phyloP scores from a whole-genome alignment of 148 eudicot species.

The Camellia sinensis region DNA sequence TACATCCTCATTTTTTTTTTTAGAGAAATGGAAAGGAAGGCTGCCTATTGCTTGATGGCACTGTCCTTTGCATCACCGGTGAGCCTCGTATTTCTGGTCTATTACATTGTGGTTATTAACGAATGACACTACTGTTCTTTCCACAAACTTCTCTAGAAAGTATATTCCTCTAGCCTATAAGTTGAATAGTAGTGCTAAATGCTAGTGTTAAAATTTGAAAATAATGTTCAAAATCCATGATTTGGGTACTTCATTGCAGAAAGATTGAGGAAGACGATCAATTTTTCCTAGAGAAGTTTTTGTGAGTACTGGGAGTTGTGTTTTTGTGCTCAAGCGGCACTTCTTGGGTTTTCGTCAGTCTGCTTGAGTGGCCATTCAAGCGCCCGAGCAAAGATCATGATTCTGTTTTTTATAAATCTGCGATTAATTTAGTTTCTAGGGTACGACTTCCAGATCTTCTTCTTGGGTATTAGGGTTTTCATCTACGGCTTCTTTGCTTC shows the following conservation, averaged over 20 bases:
- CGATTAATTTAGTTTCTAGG: no score
- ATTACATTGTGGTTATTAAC: not conserved
- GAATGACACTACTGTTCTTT: not conserved
- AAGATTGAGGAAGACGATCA: not conserved
- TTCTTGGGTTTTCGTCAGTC: no score
- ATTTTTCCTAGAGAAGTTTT: no score
- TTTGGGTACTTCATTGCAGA: not conserved
- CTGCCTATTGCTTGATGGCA: constrained; percentile 56
- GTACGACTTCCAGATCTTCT: no score
- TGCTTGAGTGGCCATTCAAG: no score
- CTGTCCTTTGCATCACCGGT: constrained; percentile 69
- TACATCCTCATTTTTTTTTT: constrained; percentile 40
- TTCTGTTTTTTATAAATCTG: no score
- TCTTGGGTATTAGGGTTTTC: no score
- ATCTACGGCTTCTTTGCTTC: no score
- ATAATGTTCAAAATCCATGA: not conserved
- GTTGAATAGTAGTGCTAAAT: not conserved
- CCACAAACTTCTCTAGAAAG: not conserved
- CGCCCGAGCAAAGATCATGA: no score
- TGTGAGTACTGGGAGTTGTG: no score
- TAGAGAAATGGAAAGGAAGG: constrained; percentile 49
- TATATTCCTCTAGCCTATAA: not conserved
- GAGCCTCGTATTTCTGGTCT: not conserved
- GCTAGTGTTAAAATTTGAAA: not conserved
- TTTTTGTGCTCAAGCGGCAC: no score